Evolutionary conservation across 176 grass and related monocot species (phyloP).

Genomic region (Ampelocalamus luodianensis): DNA sequence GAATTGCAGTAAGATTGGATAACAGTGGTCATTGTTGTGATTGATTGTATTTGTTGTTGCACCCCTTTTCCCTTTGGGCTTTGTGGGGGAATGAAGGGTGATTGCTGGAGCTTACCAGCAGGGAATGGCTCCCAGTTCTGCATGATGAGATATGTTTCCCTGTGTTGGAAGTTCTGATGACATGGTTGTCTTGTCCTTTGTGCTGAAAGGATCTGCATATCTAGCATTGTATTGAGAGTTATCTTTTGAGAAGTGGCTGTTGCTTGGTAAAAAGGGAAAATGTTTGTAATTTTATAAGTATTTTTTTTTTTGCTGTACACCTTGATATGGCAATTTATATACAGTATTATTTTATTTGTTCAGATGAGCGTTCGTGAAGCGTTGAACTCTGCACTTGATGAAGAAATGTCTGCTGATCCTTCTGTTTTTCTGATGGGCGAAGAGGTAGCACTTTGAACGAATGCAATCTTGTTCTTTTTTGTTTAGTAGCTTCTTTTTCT

Average conservation of each 20-base stretch:
- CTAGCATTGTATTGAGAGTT: neutral
- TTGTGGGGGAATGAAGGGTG: too few species aligned
- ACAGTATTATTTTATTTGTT: slow-evolving; percentile 42
- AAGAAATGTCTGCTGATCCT: slow-evolving; percentile 98
- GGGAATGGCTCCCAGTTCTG: neutral
- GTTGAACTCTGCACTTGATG: slow-evolving; percentile 92
- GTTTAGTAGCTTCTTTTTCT: neutral
- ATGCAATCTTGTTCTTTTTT: neutral
- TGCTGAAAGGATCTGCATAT: neutral
- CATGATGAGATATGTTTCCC: neutral
- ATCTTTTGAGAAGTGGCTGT: neutral
- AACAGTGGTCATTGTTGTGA: neutral
- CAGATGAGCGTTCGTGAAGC: slow-evolving; percentile 94
- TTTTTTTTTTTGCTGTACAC: neutral
- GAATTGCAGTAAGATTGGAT: neutral
- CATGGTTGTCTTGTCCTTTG: neutral
- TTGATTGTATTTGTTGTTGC: slow-evolving; percentile 5
- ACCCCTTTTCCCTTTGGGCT: neutral
- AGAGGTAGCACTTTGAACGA: slow-evolving; percentile 64
- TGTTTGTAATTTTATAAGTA: neutral
- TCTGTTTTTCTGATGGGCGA: slow-evolving; percentile 97
- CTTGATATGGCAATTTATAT: slow-evolving; percentile 23
- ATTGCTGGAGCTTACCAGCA: neutral
- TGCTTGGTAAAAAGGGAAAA: neutral
- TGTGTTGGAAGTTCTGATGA: neutral